phyloP scores from a whole-genome alignment of 495 filamentous ascomycete genomes.

The Bombardia bombarda region DNA sequence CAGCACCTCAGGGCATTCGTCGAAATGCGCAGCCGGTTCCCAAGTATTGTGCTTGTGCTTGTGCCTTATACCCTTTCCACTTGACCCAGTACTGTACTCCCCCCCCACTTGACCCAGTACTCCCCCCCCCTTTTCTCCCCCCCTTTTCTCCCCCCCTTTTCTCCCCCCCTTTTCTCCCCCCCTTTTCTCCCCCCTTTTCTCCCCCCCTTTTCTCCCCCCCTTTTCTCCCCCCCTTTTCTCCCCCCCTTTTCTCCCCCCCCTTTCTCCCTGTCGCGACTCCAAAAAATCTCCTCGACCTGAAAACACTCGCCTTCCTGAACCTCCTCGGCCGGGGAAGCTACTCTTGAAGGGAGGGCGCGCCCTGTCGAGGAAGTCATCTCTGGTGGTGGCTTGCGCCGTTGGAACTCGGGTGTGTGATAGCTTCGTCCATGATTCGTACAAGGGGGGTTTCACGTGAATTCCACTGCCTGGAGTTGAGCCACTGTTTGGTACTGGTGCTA shows the following conservation, averaged over 20 bases:
- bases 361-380: conserved; percentile 10
- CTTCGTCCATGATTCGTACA: conserved; percentile 7
- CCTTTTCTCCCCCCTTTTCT: no score
- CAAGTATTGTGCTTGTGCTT: conserved; percentile 10
- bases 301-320: conserved; percentile 12
- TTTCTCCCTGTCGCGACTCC: conserved; percentile 2
- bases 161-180: no score
- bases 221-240: no score
- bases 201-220: no score
- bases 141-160: no score
- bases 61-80: conserved; percentile 12
- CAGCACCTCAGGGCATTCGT: conserved; percentile 8
- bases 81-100: conserved; percentile 14
- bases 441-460: conserved; percentile 6
- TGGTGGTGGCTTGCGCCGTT: conserved; percentile 10
- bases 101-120: no score
- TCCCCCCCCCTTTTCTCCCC: no score
- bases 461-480: conserved; percentile 1
- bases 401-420: conserved; percentile 1
- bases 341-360: conserved; percentile 9
- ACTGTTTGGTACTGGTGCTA: not conserved
- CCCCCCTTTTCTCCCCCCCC: no score
- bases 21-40: conserved; percentile 10
- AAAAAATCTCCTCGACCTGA: conserved; percentile 9
- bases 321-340: conserved; percentile 6